Percentiles rank a stretch among this genome's conserved stretches.
Evolutionary conservation across 495 filamentous ascomycete species (phyloP).

Genomic region (Tetracladium marchalianum): DNA sequence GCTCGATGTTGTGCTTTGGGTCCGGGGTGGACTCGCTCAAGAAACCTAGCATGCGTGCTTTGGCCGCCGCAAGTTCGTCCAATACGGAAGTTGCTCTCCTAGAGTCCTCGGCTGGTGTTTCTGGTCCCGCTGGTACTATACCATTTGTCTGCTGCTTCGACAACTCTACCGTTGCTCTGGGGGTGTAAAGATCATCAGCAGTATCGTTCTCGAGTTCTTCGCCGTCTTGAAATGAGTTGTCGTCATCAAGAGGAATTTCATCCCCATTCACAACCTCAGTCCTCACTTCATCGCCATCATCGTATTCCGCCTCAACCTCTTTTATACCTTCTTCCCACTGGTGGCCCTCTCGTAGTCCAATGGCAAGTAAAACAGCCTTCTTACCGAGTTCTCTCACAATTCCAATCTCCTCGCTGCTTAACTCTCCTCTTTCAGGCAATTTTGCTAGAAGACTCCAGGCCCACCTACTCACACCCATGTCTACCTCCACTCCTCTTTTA

Average conservation of each 20-base stretch:
- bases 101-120: neutral
- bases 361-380: slow-evolving; percentile 39
- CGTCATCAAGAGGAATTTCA: slow-evolving; percentile 21
- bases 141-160: too few relatives aligned
- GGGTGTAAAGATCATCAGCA: slow-evolving; percentile 8
- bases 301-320: slow-evolving; percentile 23
- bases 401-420: slow-evolving; percentile 47
- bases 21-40: slow-evolving; percentile 32
- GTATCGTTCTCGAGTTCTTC: slow-evolving; percentile 24
- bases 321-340: slow-evolving; percentile 17
- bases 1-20: slow-evolving; percentile 6
- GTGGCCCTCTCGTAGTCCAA: slow-evolving; percentile 14
- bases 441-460: slow-evolving; percentile 52
- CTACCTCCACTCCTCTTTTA: slow-evolving; percentile 22
- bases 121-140: neutral
- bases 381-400: slow-evolving; percentile 49
- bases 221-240: slow-evolving; percentile 17
- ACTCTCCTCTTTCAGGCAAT: slow-evolving; percentile 44
- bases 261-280: slow-evolving; percentile 16
- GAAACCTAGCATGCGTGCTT: slow-evolving; percentile 41
- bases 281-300: slow-evolving; percentile 21
- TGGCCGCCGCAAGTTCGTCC: slow-evolving; percentile 10
- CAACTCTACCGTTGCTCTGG: too few relatives aligned
- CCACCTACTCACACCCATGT: slow-evolving; percentile 41
- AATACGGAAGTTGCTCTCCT: neutral